Evolutionary conservation across 257 asterid species (phyloP), one percentile per base, ranked within the genome.

Genomic region (Pogostemon cablin): DNA sequence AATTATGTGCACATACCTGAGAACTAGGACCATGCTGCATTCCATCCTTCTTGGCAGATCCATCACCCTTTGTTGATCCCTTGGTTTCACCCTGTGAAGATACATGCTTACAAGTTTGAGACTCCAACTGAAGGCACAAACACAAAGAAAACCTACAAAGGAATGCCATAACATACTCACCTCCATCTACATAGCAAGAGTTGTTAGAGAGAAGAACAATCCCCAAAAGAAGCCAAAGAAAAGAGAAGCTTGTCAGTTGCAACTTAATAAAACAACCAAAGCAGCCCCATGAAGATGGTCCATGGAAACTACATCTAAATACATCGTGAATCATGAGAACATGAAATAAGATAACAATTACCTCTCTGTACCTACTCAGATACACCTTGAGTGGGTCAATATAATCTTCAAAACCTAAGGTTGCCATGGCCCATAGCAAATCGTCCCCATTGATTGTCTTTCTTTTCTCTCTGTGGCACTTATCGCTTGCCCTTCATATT

Each of bases 361-460:
- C 96, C 95, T 85, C 96, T 67, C 96, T 78, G 76, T 82, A 87
- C 81, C 86, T 80, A 59, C 77, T 56, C 56, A 87, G 80, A 77
- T 87, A 87, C 79, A 75, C 83, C 87, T 85, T 89, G 57, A 89
- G 96, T 10, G 95, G 96, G 3, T 89, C 92, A 54, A 87, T 81
- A 73, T 89, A 89, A 39, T 89, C 91, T 74, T 87, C 95, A 75
- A 89, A 89, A 62, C 96, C 96, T 65, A 89, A 77, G 71, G 93
- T 87, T 3, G 87, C 86, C 96, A 87, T 89, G 46, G 96, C 90
- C 95, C 92, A 84, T 6, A 89, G 72, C 80, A 89, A 75, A 79
- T 89, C 96, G 71, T 89, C 96, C 37, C 96, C 95, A 69, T 85
- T 87, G 63, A 89, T 81, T 3, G 96, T 89, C 85, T 87, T 87